phyloP scores from a whole-genome alignment of 2,329 filamentous ascomycete genomes.

The Didymella segeticola region DNA sequence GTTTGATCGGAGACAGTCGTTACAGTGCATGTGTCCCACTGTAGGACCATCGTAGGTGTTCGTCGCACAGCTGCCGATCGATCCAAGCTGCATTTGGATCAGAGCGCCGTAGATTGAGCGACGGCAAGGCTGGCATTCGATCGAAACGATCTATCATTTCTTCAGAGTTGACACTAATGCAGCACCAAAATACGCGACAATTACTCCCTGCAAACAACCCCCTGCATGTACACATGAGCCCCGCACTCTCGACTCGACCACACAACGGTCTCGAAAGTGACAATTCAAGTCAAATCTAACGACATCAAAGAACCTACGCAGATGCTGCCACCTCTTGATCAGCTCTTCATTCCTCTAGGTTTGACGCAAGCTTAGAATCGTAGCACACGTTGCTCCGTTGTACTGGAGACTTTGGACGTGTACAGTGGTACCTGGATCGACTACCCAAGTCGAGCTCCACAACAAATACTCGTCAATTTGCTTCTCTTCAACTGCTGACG shows the following conservation, averaged over 20 bases:
- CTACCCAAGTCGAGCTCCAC: not conserved
- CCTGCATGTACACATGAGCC: slow-evolving; percentile 11
- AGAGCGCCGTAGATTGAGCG: not conserved
- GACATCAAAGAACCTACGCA: not conserved
- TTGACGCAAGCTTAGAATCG: not conserved
- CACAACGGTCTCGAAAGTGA: not conserved
- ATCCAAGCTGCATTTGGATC: slow-evolving; percentile 7
- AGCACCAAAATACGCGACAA: slow-evolving; percentile 12
- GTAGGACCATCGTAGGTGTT: slow-evolving; percentile 1
- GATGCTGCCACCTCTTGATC: not conserved
- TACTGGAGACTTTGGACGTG: not conserved
- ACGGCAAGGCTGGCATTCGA: slow-evolving; percentile 7
- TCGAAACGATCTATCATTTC: slow-evolving; percentile 12
- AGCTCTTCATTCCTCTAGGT: not conserved
- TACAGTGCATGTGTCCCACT: not conserved
- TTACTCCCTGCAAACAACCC: slow-evolving; percentile 9
- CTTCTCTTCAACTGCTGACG: not conserved
- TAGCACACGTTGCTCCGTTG: slow-evolving; percentile 1
- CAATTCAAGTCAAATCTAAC: not conserved
- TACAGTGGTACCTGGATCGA: slow-evolving; percentile 2
- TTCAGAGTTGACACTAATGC: slow-evolving; percentile 10
- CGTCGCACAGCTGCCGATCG: slow-evolving; percentile 8
- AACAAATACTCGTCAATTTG: not conserved
- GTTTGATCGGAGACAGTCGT: not conserved
- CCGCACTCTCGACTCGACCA: slow-evolving; percentile 2